Percentiles rank a stretch among this genome's conserved stretches.
These are phyloP conservation scores for Erodium texanum DNA, from an alignment of 441 rosid genomes.

Conservation along the genomic window DNA sequence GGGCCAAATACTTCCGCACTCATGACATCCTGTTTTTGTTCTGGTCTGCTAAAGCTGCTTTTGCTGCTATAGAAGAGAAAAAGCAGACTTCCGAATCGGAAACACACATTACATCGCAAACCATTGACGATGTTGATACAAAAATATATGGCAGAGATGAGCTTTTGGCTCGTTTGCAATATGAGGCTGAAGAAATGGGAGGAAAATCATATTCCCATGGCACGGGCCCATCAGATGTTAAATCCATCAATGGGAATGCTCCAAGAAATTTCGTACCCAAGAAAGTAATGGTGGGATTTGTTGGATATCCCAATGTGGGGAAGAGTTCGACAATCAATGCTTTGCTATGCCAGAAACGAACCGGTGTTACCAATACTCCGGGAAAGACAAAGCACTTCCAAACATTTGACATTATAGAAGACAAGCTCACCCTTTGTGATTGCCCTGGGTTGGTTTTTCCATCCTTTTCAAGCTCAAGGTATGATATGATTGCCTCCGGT, in stretches of 20 bases:
- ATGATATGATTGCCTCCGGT: constrained; percentile 88
- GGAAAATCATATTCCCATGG: constrained; percentile 29
- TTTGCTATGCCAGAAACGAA: constrained; percentile 77
- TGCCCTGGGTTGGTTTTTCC: constrained; percentile 94
- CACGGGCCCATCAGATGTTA: constrained; percentile 22
- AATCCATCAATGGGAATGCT: no score
- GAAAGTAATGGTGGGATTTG: constrained; percentile 72
- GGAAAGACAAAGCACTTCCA: constrained; percentile 97
- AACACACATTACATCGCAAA: constrained; percentile 20
- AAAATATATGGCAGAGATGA: constrained; percentile 70
- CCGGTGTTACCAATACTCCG: constrained; percentile 89
- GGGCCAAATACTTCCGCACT: constrained; percentile 59
- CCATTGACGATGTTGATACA: constrained; percentile 41
- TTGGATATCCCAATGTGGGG: constrained; percentile 94
- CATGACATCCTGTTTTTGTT: constrained; percentile 56
- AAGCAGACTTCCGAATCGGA: constrained; percentile 29
- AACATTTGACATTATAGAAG: constrained; percentile 60
- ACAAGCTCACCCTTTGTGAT: constrained; percentile 70
- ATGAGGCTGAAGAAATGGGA: constrained; percentile 60
- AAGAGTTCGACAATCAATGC: constrained; percentile 95
- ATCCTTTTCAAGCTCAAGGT: constrained; percentile 84
- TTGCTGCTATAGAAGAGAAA: constrained; percentile 68
- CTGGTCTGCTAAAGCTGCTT: constrained; percentile 95
- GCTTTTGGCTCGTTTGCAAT: constrained; percentile 59
- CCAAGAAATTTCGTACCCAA: constrained; percentile 20